Evolutionary conservation across 768 basidiomycete species (phyloP).

Genomic region (Gymnopilus dilepis): DNA sequence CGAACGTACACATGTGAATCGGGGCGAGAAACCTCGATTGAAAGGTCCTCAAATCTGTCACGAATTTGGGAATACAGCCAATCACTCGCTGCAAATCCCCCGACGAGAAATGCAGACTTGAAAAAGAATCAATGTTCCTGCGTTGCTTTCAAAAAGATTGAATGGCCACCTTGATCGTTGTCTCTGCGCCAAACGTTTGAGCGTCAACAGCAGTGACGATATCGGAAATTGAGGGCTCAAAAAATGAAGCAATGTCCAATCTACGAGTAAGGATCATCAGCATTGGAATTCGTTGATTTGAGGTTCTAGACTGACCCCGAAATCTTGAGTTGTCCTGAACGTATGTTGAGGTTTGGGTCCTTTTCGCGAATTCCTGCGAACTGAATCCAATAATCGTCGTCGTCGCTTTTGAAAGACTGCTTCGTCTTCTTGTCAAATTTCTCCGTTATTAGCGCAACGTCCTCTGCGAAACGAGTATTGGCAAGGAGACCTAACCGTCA

Average conservation of each 20-base stretch:
- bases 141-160: neutral
- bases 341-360: conserved; percentile 42
- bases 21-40: conserved; percentile 45
- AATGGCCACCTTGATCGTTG: conserved; percentile 33
- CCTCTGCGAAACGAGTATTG: conserved; percentile 41
- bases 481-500: conserved; percentile 36
- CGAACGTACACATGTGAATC: conserved; percentile 51
- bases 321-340: conserved; percentile 46
- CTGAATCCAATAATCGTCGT: conserved; percentile 42
- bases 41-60: conserved; percentile 35
- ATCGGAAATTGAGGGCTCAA: conserved; percentile 46
- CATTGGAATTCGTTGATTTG: neutral
- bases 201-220: conserved; percentile 41
- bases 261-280: conserved; percentile 4
- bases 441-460: conserved; percentile 40
- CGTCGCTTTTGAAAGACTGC: conserved; percentile 38
- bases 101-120: conserved; percentile 52
- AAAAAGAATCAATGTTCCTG: neutral
- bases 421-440: conserved; percentile 51
- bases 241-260: conserved; percentile 43
- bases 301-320: conserved; percentile 24
- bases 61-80: conserved; percentile 51
- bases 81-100: conserved; percentile 57
- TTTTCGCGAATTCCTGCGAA: conserved; percentile 46
- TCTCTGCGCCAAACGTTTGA: conserved; percentile 34